Evolutionary conservation across 495 filamentous ascomycete species (phyloP).

Genomic region (Echria macrotheca): DNA sequence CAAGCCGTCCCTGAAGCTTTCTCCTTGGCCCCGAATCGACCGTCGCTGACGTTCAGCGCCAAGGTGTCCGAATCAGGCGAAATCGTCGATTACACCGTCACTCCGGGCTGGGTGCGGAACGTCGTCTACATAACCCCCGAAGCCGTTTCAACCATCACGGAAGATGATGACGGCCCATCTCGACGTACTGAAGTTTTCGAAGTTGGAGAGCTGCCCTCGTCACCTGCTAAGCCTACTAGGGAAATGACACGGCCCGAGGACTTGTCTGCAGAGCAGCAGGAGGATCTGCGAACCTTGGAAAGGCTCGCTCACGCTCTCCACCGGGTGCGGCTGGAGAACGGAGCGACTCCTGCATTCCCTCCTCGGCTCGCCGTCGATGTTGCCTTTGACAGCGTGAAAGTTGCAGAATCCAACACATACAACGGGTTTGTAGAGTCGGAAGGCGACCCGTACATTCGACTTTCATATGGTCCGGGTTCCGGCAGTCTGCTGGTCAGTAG

Average conservation of each 20-base stretch:
- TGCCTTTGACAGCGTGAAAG: slow-evolving; percentile 23
- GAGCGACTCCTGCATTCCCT: slow-evolving; percentile 33
- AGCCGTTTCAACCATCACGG: slow-evolving; percentile 45
- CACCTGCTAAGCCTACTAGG: slow-evolving; percentile 18
- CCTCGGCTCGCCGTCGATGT: slow-evolving; percentile 29
- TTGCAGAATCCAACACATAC: no score
- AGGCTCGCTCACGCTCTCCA: slow-evolving; percentile 34
- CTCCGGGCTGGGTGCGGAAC: slow-evolving; percentile 62
- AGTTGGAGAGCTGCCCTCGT: slow-evolving; percentile 30
- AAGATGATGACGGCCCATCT: slow-evolving; percentile 1
- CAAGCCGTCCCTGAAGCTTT: slow-evolving; percentile 54
- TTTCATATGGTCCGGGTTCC: slow-evolving; percentile 23
- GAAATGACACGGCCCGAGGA: slow-evolving; percentile 30
- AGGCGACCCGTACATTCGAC: slow-evolving; percentile 38
- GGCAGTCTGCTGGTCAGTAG: slow-evolving; percentile 33
- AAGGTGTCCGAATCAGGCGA: slow-evolving; percentile 58
- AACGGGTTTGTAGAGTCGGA: slow-evolving; percentile 17
- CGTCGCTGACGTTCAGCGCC: slow-evolving; percentile 78
- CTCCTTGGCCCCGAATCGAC: slow-evolving; percentile 61
- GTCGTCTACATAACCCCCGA: slow-evolving; percentile 69
- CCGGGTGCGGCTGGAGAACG: slow-evolving; percentile 28
- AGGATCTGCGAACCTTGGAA: slow-evolving; percentile 30
- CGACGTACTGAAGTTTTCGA: slow-evolving; percentile 17
- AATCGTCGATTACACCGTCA: slow-evolving; percentile 63
- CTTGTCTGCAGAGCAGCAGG: slow-evolving; percentile 26